These are phyloP conservation scores for Penicillium sp. DNA, from an alignment of 2,329 filamentous ascomycete genomes.

Conservation along the genomic window DNA sequence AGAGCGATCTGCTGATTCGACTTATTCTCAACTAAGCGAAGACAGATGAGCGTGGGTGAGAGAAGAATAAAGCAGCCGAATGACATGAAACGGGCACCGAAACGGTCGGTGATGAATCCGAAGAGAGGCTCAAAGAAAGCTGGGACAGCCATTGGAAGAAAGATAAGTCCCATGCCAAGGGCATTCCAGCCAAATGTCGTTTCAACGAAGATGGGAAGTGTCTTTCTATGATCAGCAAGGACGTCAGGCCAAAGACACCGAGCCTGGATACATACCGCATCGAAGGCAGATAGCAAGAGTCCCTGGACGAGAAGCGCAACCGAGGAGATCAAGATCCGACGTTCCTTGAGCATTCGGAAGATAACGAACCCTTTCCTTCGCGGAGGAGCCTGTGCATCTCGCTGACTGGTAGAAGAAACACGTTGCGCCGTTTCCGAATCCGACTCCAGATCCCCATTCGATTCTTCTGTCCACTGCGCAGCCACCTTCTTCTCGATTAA, in stretches of 20 bases:
- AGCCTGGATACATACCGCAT: constrained; percentile 35
- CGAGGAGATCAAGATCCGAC: constrained; percentile 57
- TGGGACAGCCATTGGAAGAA: constrained; percentile 60
- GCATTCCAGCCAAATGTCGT: constrained; percentile 56
- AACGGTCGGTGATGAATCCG: constrained; percentile 52
- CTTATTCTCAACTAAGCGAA: constrained; percentile 63
- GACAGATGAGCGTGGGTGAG: constrained; percentile 61
- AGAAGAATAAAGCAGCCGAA: constrained; percentile 56
- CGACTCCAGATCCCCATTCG: constrained; percentile 30
- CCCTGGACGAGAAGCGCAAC: constrained; percentile 54
- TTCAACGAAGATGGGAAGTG: constrained; percentile 56
- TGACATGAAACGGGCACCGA: constrained; percentile 63
- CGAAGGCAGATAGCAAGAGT: constrained; percentile 53
- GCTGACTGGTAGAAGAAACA: background rate
- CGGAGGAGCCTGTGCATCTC: background rate
- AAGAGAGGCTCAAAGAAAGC: constrained; percentile 61
- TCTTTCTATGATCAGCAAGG: constrained; percentile 17
- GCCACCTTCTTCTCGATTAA: constrained; percentile 65
- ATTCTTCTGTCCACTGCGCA: constrained; percentile 21
- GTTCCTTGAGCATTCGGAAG: constrained; percentile 32
- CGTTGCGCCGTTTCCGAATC: background rate
- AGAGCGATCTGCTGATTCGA: constrained; percentile 62
- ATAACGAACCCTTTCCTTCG: constrained; percentile 14
- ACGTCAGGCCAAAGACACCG: constrained; percentile 5
- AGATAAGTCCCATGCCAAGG: constrained; percentile 57